A percentile compares a stretch with the other conserved stretches of the same genome.
Evolutionary conservation across 352 stramenopile species (phyloP).

Genomic region (Phytophthora hibernalis): DNA sequence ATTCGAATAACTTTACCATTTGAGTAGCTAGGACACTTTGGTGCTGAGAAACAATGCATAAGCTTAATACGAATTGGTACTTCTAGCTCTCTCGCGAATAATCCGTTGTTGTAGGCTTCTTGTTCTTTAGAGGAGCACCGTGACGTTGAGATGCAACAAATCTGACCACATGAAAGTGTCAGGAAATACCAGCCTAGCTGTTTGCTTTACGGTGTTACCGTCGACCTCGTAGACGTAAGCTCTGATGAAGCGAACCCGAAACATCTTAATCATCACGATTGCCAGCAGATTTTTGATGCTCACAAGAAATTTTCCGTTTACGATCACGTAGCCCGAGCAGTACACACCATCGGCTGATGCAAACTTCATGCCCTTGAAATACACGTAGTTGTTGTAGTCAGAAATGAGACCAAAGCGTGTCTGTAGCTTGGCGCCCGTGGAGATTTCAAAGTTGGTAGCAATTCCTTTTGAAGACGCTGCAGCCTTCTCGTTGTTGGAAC

Average conservation of each 20-base stretch:
- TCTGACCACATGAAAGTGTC: conserved; percentile 42
- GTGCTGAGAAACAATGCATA: not conserved
- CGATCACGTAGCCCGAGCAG: conserved; percentile 46
- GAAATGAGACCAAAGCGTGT: conserved; percentile 43
- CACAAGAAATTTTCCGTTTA: conserved; percentile 44
- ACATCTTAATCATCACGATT: conserved; percentile 43
- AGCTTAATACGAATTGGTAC: not conserved
- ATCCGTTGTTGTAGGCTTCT: not conserved
- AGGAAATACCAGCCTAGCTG: conserved; percentile 33
- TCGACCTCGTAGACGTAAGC: conserved; percentile 46
- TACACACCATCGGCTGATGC: conserved; percentile 46
- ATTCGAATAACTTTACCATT: not conserved
- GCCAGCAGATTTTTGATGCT: conserved; percentile 35
- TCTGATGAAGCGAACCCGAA: conserved; percentile 19
- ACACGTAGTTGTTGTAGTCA: conserved; percentile 45
- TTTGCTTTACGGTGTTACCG: conserved; percentile 43
- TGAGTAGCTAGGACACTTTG: not conserved
- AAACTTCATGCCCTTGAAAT: conserved; percentile 52
- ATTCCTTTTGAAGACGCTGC: conserved; percentile 14
- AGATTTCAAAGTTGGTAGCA: conserved; percentile 40
- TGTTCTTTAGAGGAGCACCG: conserved; percentile 6
- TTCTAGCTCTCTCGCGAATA: not conserved
- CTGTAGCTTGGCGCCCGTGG: conserved; percentile 34
- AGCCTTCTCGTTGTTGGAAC: conserved; percentile 17
- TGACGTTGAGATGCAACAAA: conserved; percentile 35